Percentiles rank a stretch among this genome's conserved stretches.
These are phyloP conservation scores for Panaeolus cyanescens DNA, from an alignment of 768 basidiomycete species.

Conservation along the genomic window DNA sequence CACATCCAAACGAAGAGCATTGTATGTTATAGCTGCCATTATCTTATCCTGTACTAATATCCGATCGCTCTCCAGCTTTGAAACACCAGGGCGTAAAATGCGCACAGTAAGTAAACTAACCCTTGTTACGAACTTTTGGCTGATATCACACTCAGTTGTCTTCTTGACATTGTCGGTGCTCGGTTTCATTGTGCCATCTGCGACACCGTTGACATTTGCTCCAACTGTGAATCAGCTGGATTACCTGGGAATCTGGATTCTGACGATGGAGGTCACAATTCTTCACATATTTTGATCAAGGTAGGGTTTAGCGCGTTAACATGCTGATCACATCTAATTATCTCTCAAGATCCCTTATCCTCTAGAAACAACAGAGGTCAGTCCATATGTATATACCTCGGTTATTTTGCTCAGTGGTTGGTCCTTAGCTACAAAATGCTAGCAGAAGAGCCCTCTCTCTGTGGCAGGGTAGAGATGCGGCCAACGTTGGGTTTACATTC, in stretches of 20 bases:
- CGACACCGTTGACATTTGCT: constrained; percentile 81
- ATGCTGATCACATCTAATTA: constrained; percentile 1
- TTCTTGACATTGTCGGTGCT: constrained; percentile 88
- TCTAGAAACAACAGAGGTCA: constrained; percentile 67
- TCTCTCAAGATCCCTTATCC: constrained; percentile 79
- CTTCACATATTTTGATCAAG: constrained; percentile 94
- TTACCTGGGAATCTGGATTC: constrained; percentile 82
- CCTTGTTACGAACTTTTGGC: constrained; percentile 1
- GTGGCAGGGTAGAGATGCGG: constrained; percentile 78
- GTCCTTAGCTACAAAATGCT: constrained; percentile 56
- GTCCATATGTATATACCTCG: constrained; percentile 5
- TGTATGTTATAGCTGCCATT: constrained; percentile 43
- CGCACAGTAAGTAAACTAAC: constrained; percentile 64
- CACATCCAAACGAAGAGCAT: constrained; percentile 55
- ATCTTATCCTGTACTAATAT: background rate
- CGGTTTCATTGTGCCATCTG: constrained; percentile 93
- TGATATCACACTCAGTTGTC: constrained; percentile 54
- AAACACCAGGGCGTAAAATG: constrained; percentile 84
- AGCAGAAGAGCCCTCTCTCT: constrained; percentile 73
- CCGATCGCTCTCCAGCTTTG: constrained; percentile 47
- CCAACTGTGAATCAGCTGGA: constrained; percentile 85
- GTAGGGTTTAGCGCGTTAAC: constrained; percentile 34
- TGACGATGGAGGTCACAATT: constrained; percentile 74
- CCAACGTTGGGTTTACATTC: constrained; percentile 50
- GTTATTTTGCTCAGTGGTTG: background rate